A percentile compares a stretch with the other conserved stretches of the same genome.
Evolutionary conservation across 805 yeast genomes (phyloP).

Genomic region (Myxozyma mucilagina): DNA sequence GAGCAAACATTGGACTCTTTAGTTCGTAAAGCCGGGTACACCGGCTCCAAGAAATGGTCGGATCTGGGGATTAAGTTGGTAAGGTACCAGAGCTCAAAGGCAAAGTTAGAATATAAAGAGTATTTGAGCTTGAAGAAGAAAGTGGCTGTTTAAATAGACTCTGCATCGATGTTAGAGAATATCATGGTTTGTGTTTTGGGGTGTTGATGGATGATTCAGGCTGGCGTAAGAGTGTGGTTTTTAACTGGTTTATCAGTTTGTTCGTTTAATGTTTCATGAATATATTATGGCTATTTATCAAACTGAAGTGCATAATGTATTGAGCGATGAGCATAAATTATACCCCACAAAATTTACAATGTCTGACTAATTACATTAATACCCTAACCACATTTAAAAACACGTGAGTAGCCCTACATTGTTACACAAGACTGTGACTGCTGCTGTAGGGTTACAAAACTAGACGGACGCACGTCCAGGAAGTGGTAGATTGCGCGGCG

Average conservation of each 20-base stretch:
- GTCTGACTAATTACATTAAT: not conserved
- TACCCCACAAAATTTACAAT: not conserved
- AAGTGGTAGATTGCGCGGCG: too few relatives aligned
- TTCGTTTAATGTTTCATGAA: not conserved
- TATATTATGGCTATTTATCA: not conserved
- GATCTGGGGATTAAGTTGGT: conserved; percentile 47
- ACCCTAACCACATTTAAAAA: not conserved
- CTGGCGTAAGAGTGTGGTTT: not conserved
- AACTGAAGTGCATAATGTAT: not conserved
- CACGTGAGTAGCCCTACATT: too few relatives aligned
- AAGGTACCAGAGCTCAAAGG: conserved; percentile 59
- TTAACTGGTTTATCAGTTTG: too few relatives aligned
- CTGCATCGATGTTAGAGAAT: not conserved
- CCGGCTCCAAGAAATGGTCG: conserved; percentile 41
- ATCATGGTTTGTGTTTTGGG: not conserved
- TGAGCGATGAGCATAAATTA: not conserved
- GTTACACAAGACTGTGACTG: too few relatives aligned
- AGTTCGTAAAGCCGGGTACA: conserved; percentile 67
- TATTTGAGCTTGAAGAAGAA: conserved; percentile 8
- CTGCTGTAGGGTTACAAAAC: too few relatives aligned
- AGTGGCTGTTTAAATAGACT: not conserved
- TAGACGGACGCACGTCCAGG: too few relatives aligned
- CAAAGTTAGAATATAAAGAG: conserved; percentile 25
- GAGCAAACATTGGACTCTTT: conserved; percentile 68
- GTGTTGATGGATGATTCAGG: not conserved